Evolutionary conservation across 495 filamentous ascomycete species (phyloP).

Genomic region (Talaromyces proteolyticus): DNA sequence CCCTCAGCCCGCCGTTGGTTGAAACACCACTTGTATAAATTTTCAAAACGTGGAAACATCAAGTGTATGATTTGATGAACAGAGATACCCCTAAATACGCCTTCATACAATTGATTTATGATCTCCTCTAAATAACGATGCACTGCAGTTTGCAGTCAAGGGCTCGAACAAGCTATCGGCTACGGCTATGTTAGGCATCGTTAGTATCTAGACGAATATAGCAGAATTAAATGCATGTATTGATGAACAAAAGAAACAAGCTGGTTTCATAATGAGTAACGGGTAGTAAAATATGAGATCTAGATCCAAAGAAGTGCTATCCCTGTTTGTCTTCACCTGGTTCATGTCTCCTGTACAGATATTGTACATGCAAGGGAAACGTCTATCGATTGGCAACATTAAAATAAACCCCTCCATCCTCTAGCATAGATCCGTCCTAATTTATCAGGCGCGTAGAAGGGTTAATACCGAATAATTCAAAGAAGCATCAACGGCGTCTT

Average conservation of each 20-base stretch:
- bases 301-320: neutral
- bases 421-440: too few relatives aligned
- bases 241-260: neutral
- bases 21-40: conserved; percentile 3
- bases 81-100: conserved; percentile 4
- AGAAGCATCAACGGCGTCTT: too few relatives aligned
- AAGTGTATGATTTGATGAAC: conserved; percentile 1
- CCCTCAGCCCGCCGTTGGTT: conserved; percentile 4
- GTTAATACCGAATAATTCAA: too few relatives aligned
- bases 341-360: conserved; percentile 1
- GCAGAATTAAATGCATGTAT: too few relatives aligned
- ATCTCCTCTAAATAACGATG: too few relatives aligned
- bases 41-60: neutral
- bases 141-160: too few relatives aligned
- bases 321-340: neutral
- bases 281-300: neutral
- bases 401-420: neutral
- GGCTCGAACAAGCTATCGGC: too few relatives aligned
- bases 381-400: neutral
- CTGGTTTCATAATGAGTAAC: neutral
- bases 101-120: too few relatives aligned
- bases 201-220: too few relatives aligned
- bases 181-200: too few relatives aligned
- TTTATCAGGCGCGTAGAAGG: too few relatives aligned
- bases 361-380: conserved; percentile 2